phyloP scores from a whole-genome alignment of 352 stramenopile genomes.

The Phytophthora cactorum region DNA sequence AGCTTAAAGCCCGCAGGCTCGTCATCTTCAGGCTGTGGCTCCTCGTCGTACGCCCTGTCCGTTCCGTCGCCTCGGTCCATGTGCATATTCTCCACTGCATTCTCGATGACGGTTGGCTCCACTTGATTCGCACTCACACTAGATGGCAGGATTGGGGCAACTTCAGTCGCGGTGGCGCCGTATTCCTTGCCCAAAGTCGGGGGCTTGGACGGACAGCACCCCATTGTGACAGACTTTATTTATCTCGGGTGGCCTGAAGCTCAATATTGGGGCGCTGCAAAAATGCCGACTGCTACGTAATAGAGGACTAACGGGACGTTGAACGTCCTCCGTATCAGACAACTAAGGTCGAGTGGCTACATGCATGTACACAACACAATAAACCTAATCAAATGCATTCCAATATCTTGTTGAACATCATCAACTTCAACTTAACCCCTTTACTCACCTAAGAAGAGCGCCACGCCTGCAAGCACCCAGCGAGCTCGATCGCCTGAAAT shows the following conservation, averaged over 20 bases:
- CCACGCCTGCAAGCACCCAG: constrained; percentile 85
- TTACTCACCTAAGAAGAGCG: constrained; percentile 85
- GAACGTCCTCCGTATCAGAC: constrained; percentile 8
- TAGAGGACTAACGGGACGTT: not conserved
- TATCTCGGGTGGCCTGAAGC: not conserved
- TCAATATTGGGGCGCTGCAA: not conserved
- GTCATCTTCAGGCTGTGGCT: constrained; percentile 20
- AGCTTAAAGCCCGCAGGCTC: constrained; percentile 2
- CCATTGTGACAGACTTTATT: constrained; percentile 37
- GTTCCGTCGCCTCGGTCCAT: constrained; percentile 45
- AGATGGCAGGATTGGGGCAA: constrained; percentile 4
- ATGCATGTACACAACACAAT: not conserved
- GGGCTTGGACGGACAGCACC: constrained; percentile 68
- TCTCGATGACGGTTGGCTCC: not conserved
- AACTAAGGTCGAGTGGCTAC: constrained; percentile 17
- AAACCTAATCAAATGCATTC: constrained; percentile 3
- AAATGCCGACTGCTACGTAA: too few relatives aligned
- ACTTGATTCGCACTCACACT: constrained; percentile 12
- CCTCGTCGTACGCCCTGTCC: constrained; percentile 44
- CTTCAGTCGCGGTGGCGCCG: constrained; percentile 11
- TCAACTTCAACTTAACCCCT: constrained; percentile 23
- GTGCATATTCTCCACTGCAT: constrained; percentile 35
- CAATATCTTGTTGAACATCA: not conserved
- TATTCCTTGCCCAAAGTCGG: constrained; percentile 13
- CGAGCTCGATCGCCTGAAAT: constrained; percentile 72